Evolutionary conservation across 768 basidiomycete genomes (phyloP).

Genomic region (Mrakia frigida): DNA sequence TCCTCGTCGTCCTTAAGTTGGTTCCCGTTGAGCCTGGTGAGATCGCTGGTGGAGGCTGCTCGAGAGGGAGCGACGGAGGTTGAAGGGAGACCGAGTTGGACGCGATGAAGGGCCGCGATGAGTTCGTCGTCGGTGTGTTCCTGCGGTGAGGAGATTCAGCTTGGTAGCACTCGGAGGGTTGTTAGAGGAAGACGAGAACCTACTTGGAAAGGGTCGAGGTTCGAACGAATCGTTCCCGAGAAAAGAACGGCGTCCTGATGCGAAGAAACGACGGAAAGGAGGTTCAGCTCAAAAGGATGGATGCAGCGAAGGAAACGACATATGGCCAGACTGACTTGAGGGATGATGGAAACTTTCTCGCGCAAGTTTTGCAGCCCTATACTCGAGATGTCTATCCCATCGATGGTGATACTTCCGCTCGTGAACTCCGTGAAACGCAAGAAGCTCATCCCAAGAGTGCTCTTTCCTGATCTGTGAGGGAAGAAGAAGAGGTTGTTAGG

Average conservation of each 20-base stretch:
- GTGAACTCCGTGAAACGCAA: conserved; percentile 71
- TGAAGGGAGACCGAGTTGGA: conserved; percentile 53
- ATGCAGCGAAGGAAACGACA: no score
- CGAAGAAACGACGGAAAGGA: background rate
- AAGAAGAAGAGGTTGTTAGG: no score
- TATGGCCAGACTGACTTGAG: conserved; percentile 40
- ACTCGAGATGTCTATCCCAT: conserved; percentile 78
- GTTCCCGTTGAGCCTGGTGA: conserved; percentile 4
- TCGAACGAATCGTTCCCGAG: conserved; percentile 47
- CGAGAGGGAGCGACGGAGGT: conserved; percentile 15
- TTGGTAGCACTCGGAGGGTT: background rate
- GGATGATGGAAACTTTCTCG: conserved; percentile 51
- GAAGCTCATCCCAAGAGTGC: conserved; percentile 78
- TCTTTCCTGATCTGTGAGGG: conserved; percentile 51
- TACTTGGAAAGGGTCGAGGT: conserved; percentile 46
- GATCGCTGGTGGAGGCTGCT: background rate
- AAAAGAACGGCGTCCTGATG: conserved; percentile 53
- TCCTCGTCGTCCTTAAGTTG: background rate
- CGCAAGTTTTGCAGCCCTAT: conserved; percentile 80
- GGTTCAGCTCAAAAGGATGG: background rate
- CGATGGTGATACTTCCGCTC: conserved; percentile 70
- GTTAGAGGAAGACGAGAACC: background rate
- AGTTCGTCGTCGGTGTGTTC: conserved; percentile 78
- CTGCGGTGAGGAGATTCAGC: background rate
- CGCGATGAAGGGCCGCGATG: conserved; percentile 70